phyloP scores from a whole-genome alignment of 345 rosid genomes.

The Brassica incana region DNA sequence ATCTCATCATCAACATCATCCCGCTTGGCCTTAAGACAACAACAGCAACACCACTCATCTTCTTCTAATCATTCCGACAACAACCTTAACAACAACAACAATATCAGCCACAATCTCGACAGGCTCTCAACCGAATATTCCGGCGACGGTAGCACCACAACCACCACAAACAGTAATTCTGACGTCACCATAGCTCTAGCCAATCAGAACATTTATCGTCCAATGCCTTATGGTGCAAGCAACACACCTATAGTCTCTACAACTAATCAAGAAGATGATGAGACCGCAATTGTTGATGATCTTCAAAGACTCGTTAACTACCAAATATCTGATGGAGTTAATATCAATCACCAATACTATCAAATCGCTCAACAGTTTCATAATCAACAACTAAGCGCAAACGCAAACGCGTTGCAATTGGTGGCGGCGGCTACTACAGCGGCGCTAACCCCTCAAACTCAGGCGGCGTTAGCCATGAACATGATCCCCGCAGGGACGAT shows the following conservation, averaged over 20 bases:
- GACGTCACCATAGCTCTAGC: slow-evolving; percentile 70
- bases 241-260: slow-evolving; percentile 29
- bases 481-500: slow-evolving; percentile 45
- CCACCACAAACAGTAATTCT: slow-evolving; percentile 49
- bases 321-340: slow-evolving; percentile 50
- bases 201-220: slow-evolving; percentile 53
- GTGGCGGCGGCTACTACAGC: slow-evolving; percentile 34
- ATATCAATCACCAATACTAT: slow-evolving; percentile 45
- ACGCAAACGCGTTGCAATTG: slow-evolving; percentile 45
- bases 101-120: slow-evolving; percentile 36
- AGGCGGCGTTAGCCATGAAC: slow-evolving; percentile 46
- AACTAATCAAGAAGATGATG: slow-evolving; percentile 29
- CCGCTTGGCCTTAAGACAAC: slow-evolving; percentile 36
- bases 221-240: slow-evolving; percentile 43
- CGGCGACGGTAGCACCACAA: slow-evolving; percentile 48
- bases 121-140: slow-evolving; percentile 41
- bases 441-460: slow-evolving; percentile 39
- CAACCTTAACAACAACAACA: slow-evolving; percentile 35
- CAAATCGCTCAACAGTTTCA: slow-evolving; percentile 48
- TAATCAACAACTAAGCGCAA: slow-evolving; percentile 44
- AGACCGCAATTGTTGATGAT: slow-evolving; percentile 54
- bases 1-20: slow-evolving; percentile 34
- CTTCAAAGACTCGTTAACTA: slow-evolving; percentile 68
- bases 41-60: slow-evolving; percentile 35
- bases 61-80: slow-evolving; percentile 34